phyloP scores from a whole-genome alignment of 805 yeast species.

The Clavispora phyllophila region DNA sequence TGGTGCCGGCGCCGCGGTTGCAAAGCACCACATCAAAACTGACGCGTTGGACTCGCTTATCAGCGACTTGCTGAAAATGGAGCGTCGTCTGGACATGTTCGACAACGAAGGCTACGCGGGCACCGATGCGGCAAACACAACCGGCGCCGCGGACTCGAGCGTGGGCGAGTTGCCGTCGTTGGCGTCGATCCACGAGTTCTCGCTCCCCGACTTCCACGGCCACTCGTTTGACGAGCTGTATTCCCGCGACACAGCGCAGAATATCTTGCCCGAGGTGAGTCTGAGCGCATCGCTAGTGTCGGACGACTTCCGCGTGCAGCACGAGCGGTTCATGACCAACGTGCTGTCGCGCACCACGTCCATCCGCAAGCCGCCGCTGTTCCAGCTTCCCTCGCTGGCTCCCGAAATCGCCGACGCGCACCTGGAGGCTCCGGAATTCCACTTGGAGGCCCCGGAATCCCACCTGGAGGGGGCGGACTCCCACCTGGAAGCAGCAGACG shows the following conservation, averaged over 20 bases:
- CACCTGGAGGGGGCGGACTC: no score
- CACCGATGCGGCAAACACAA: no score
- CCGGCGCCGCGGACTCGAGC: neutral
- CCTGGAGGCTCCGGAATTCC: neutral
- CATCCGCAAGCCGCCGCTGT: conserved; percentile 15
- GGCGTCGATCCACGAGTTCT: conserved; percentile 19
- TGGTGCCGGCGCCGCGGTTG: neutral
- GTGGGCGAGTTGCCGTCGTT: conserved; percentile 17
- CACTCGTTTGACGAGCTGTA: conserved; percentile 8
- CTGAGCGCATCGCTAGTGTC: neutral
- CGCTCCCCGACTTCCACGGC: conserved; percentile 27
- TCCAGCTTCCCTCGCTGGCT: neutral
- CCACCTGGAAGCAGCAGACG: no score
- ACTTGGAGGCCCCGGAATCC: no score
- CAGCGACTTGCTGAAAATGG: conserved; percentile 27
- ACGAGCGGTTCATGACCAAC: conserved; percentile 9
- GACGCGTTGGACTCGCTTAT: conserved; percentile 36
- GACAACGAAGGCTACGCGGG: neutral
- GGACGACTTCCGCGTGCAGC: conserved; percentile 4
- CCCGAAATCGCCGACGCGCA: no score
- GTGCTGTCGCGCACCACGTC: conserved; percentile 15
- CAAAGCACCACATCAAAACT: conserved; percentile 13
- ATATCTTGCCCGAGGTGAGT: neutral
- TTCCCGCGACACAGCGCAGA: neutral
- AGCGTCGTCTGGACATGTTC: conserved; percentile 4